Evolutionary conservation across 2,329 filamentous ascomycete genomes (phyloP).

Genomic region (Fusarium sororula): DNA sequence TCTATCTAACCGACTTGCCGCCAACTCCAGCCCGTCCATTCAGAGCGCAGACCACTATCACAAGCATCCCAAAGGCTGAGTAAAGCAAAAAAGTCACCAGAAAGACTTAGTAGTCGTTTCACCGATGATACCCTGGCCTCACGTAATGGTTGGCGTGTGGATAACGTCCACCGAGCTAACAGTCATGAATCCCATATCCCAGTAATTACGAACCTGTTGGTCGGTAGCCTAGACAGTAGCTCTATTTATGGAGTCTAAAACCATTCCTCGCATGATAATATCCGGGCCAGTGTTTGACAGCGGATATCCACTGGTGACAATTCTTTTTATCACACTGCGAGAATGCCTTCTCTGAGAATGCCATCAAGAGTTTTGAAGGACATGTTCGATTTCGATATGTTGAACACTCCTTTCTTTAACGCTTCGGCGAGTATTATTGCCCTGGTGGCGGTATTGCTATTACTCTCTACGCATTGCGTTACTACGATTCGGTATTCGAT

Average conservation of each 20-base stretch:
- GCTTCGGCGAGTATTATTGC: neutral
- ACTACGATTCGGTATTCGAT: slow-evolving; percentile 26
- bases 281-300: neutral
- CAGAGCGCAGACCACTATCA: neutral
- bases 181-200: neutral
- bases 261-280: slow-evolving; percentile 5
- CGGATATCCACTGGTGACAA: neutral
- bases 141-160: neutral
- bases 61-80: neutral
- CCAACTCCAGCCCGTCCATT: neutral
- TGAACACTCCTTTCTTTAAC: neutral
- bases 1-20: neutral
- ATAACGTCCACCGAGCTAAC: neutral
- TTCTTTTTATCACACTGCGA: neutral
- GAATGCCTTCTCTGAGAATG: slow-evolving; percentile 5
- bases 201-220: neutral
- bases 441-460: slow-evolving; percentile 6
- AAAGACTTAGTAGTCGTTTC: neutral
- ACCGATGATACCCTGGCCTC: neutral
- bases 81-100: neutral
- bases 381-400: slow-evolving; percentile 7
- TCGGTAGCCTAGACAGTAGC: neutral
- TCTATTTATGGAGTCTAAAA: neutral
- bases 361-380: slow-evolving; percentile 5
- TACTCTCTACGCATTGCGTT: slow-evolving; percentile 25